Percentiles rank a stretch among this genome's conserved stretches.
These are phyloP conservation scores for Isatis tinctoria DNA, from an alignment of 345 rosid genomes.

Conservation along the genomic window DNA sequence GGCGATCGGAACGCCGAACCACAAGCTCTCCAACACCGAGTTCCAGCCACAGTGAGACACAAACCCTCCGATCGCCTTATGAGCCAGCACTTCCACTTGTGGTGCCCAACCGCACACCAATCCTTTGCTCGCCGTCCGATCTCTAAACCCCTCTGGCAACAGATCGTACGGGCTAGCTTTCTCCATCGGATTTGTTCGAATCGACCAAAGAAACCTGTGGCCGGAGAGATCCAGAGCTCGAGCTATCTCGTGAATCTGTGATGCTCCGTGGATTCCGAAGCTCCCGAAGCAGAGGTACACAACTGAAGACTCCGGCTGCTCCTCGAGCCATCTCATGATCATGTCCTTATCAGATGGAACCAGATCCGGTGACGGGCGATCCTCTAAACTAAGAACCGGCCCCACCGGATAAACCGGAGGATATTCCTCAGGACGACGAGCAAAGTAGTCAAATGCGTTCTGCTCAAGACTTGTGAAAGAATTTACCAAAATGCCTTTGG, in stretches of 20 bases:
- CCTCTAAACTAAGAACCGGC: conserved; percentile 35
- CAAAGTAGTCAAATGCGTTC: conserved; percentile 29
- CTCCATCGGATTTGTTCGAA: conserved; percentile 23
- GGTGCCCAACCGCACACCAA: conserved; percentile 41
- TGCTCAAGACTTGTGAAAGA: conserved; percentile 38
- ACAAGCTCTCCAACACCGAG: conserved; percentile 46
- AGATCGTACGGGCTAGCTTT: conserved; percentile 13
- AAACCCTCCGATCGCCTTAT: conserved; percentile 38
- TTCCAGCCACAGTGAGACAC: conserved; percentile 60
- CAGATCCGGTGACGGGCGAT: conserved; percentile 19
- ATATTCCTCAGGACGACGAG: neutral
- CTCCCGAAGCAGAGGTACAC: conserved; percentile 54
- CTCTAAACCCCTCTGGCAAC: conserved; percentile 36
- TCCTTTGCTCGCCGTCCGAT: conserved; percentile 28
- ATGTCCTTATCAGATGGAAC: conserved; percentile 11
- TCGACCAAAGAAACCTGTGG: conserved; percentile 34
- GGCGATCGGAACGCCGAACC: conserved; percentile 43
- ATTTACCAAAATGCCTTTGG: conserved; percentile 45
- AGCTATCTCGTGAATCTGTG: conserved; percentile 46
- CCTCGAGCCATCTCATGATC: conserved; percentile 47
- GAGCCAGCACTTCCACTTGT: conserved; percentile 37
- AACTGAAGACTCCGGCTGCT: conserved; percentile 41
- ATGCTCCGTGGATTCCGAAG: conserved; percentile 27
- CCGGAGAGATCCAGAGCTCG: conserved; percentile 39
- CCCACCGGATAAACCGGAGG: conserved; percentile 48